A percentile compares a stretch with the other conserved stretches of the same genome.
These are phyloP conservation scores for Trichoderma arundinaceum DNA, from an alignment of 2,329 filamentous ascomycete genomes.

Conservation along the genomic window DNA sequence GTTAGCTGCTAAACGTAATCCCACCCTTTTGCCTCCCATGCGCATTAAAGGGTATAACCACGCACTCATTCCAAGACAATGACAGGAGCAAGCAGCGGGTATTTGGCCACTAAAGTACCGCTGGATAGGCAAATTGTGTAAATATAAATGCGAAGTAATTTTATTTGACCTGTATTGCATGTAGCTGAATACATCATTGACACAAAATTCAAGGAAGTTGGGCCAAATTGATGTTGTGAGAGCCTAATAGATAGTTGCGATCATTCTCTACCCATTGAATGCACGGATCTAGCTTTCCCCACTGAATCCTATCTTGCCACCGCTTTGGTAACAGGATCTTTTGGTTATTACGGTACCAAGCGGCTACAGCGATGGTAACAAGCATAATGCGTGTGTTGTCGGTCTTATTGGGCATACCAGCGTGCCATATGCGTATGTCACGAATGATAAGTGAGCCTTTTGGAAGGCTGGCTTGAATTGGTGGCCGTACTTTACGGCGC, in stretches of 20 bases:
- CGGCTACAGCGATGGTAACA: constrained; percentile 1
- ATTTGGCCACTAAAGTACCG: too few relatives aligned
- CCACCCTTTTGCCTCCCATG: too few relatives aligned
- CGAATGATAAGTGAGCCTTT: constrained; percentile 9
- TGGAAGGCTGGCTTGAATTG: constrained; percentile 9
- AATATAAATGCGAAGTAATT: too few relatives aligned
- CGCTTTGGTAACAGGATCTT: constrained; percentile 4
- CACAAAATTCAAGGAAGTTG: too few relatives aligned
- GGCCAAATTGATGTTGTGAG: not conserved
- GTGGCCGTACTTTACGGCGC: constrained; percentile 3
- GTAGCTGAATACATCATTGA: not conserved
- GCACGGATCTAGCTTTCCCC: constrained; percentile 6
- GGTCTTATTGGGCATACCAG: constrained; percentile 5
- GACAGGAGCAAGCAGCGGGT: too few relatives aligned
- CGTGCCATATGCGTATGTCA: constrained; percentile 13
- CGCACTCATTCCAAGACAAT: too few relatives aligned
- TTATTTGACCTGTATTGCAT: not conserved
- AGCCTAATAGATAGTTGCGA: constrained; percentile 5
- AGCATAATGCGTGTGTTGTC: constrained; percentile 1
- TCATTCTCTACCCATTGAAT: constrained; percentile 14
- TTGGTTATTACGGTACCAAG: constrained; percentile 6
- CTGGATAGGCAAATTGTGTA: too few relatives aligned
- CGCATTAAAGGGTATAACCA: too few relatives aligned
- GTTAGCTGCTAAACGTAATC: too few relatives aligned
- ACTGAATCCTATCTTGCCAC: constrained; percentile 1